phyloP scores from a whole-genome alignment of 1,284 basidiomycete genomes.

The Marasmius tenuissimus region DNA sequence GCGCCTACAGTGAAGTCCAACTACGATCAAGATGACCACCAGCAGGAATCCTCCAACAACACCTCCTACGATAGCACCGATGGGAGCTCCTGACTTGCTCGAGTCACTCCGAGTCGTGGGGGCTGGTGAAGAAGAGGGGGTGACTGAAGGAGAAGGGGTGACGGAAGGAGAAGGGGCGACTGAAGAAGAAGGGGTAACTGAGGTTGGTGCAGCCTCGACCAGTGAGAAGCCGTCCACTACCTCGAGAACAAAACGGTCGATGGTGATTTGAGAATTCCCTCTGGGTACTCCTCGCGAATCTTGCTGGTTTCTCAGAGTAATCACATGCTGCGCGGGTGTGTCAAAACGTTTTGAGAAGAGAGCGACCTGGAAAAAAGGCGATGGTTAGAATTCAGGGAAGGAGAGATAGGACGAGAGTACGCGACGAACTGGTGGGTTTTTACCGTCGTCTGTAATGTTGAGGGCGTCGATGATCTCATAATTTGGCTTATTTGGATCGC shows the following conservation, averaged over 20 bases:
- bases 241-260: conserved; percentile 26
- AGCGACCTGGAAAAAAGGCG: conserved; percentile 22
- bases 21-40: background rate
- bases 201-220: no score
- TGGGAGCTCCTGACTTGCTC: background rate
- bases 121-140: no score
- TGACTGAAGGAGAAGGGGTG: no score
- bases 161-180: conserved; percentile 4
- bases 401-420: background rate
- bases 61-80: conserved; percentile 9
- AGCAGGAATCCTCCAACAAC: background rate
- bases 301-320: background rate
- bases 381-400: conserved; percentile 18
- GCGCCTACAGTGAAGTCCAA: background rate
- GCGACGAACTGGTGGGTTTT: conserved; percentile 26
- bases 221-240: conserved; percentile 13
- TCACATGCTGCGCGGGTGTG: background rate
- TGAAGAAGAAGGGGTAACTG: background rate
- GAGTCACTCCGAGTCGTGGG: background rate
- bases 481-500: conserved; percentile 24
- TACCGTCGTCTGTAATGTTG: conserved; percentile 25
- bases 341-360: conserved; percentile 4
- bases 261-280: conserved; percentile 26
- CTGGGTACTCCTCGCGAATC: conserved; percentile 7
- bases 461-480: conserved; percentile 26